Percentiles rank a stretch among this genome's conserved stretches.
phyloP scores from a whole-genome alignment of 1,284 basidiomycete species.

The Entoloma clypeatum region DNA sequence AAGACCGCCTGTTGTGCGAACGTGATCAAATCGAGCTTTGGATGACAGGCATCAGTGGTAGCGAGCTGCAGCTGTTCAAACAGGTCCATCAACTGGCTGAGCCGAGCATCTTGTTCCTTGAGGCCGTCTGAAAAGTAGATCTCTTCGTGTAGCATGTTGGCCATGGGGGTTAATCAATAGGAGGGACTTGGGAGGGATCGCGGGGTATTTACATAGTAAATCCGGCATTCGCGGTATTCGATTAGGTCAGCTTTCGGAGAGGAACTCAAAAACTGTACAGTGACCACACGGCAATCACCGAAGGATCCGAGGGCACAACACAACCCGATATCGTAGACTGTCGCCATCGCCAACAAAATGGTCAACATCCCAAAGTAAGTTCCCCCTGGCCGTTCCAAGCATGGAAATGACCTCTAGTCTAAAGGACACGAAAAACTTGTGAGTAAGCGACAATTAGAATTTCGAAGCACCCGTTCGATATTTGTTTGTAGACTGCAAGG shows the following conservation, averaged over 20 bases:
- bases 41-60: slow-evolving; percentile 35
- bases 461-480: too few species aligned
- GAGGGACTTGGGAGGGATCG: too few species aligned
- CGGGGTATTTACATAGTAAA: too few species aligned
- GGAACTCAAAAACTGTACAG: too few species aligned
- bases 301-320: too few species aligned
- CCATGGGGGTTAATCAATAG: not conserved
- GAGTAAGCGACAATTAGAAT: too few species aligned
- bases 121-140: slow-evolving; percentile 29
- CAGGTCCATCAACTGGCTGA: slow-evolving; percentile 27
- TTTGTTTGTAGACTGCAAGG: slow-evolving; percentile 82
- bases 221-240: too few species aligned
- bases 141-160: not conserved
- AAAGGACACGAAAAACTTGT: slow-evolving; percentile 83
- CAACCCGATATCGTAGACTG: too few species aligned
- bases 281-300: too few species aligned
- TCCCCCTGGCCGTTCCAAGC: slow-evolving; percentile 6
- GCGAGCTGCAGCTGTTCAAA: slow-evolving; percentile 39
- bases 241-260: too few species aligned
- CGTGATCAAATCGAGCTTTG: slow-evolving; percentile 35
- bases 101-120: slow-evolving; percentile 33
- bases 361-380: slow-evolving; percentile 90
- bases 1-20: slow-evolving; percentile 34
- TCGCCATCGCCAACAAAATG: slow-evolving; percentile 57
- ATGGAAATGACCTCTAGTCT: slow-evolving; percentile 20